Percentiles rank a stretch among this genome's conserved stretches.
Conservation (phyloP, 1,139 yeast genomes). For the Kodamaea alishanica region DNA sequence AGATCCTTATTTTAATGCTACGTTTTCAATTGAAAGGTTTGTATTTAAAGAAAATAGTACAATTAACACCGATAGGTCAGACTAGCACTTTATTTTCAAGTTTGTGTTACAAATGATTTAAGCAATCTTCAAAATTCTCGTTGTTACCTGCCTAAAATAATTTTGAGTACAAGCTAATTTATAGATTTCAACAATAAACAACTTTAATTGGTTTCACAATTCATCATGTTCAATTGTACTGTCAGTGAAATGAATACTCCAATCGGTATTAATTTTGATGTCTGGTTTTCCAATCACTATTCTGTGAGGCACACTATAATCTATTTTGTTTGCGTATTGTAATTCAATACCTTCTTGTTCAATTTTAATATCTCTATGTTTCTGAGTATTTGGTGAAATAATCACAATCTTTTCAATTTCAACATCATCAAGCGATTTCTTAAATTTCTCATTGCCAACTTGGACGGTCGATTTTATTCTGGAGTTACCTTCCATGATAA, state of each 20-base stretch:
- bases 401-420: conserved; percentile 60
- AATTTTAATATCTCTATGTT: conserved; percentile 22
- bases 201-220: conserved; percentile 10
- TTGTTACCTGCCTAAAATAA: no score
- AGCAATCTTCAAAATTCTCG: no score
- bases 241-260: conserved; percentile 36
- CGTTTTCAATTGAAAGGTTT: no score
- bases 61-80: no score
- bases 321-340: not conserved
- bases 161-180: no score
- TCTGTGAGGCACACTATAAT: no score
- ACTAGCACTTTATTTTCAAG: no score
- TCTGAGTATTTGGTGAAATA: conserved; percentile 31
- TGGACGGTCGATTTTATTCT: conserved; percentile 14
- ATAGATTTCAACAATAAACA: no score
- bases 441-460: conserved; percentile 16
- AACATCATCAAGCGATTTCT: conserved; percentile 23
- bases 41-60: no score
- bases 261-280: conserved; percentile 45
- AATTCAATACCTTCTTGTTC: conserved; percentile 29
- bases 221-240: conserved; percentile 26
- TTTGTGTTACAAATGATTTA: no score
- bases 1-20: no score
- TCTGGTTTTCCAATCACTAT: conserved; percentile 38
- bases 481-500: conserved; percentile 16